Evolutionary conservation across 2,329 filamentous ascomycete species (phyloP).

Genomic region (Xylaria sp.): DNA sequence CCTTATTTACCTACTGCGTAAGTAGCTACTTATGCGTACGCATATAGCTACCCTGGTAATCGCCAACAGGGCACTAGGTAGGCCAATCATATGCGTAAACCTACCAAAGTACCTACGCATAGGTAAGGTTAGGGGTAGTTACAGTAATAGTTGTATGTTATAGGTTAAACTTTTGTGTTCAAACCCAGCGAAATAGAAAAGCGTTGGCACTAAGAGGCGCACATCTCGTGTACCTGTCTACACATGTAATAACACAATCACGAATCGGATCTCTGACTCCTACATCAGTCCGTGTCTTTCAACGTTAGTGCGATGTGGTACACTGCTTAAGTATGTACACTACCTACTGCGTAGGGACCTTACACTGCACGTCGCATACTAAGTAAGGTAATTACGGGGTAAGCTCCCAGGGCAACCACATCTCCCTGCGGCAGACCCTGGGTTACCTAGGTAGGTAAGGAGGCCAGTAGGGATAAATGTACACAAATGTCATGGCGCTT

Average conservation of each 20-base stretch:
- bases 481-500: conserved; percentile 29
- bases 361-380: no score
- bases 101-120: not conserved
- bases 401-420: conserved; percentile 3
- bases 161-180: no score
- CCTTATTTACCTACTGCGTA: not conserved
- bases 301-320: conserved; percentile 10
- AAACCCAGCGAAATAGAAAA: no score
- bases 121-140: not conserved
- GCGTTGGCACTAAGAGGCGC: no score
- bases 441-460: conserved; percentile 1
- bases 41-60: not conserved
- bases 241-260: not conserved
- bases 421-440: not conserved
- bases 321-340: not conserved
- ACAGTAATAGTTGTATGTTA: no score
- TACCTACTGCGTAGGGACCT: no score
- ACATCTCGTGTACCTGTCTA: no score
- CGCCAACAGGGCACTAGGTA: not conserved
- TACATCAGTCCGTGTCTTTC: not conserved
- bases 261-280: not conserved
- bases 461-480: not conserved
- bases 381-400: conserved; percentile 9
- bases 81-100: not conserved
- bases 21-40: no score